Evolutionary conservation across 148 eudicot species (phyloP), one percentile per base, ranked within the genome.

Genomic region (Diospyros lotus): DNA sequence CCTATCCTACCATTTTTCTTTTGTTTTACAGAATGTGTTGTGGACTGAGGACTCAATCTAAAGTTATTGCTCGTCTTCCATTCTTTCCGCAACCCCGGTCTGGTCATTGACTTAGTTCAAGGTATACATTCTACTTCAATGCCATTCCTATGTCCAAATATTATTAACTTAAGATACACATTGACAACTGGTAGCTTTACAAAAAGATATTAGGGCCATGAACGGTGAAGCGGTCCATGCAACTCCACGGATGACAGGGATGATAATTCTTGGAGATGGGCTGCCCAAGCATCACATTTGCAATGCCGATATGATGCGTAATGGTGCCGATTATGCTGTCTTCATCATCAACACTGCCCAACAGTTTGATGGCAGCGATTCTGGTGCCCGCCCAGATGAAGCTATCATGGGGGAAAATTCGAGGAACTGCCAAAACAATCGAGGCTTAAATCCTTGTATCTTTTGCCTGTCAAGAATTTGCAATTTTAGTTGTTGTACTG

Each of bases 371-470:
- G 98, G 98, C 62, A 89, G 93, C 78, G 98, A 93, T 84, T 93
- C 96, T 38, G 96, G 98, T 80, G 96, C 98, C 48, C 90, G 89
- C 61, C 98, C 96, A 63, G 98, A 93, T 80, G 96, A 93, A 88
- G 98, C 96, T 69, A 86, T 91, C 97, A 1, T 95, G 98, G 99
- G 99, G 97, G 2, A 92, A 95, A 81, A 90, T 95, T 62, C 83
- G 91, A 62, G 88, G 84, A 77, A 89, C 96, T 82, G 98, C 94
- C 42, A 87, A 89, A 85, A 85, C 88, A 6, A 87, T 91, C 12
- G 89, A 93, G 92, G 98, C 89, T 64, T 7, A 12, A 68, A 68
- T 44, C 69, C 9, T 52, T 48, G 41, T 58, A n/a, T 17, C 28
- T 43, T 44, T 39, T 48, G 8, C 8, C 8, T 48, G 28, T 48